Percentiles rank a stretch among this genome's conserved stretches.
phyloP scores from a whole-genome alignment of 1,284 basidiomycete species.

The Ganoderma resinaceum region DNA sequence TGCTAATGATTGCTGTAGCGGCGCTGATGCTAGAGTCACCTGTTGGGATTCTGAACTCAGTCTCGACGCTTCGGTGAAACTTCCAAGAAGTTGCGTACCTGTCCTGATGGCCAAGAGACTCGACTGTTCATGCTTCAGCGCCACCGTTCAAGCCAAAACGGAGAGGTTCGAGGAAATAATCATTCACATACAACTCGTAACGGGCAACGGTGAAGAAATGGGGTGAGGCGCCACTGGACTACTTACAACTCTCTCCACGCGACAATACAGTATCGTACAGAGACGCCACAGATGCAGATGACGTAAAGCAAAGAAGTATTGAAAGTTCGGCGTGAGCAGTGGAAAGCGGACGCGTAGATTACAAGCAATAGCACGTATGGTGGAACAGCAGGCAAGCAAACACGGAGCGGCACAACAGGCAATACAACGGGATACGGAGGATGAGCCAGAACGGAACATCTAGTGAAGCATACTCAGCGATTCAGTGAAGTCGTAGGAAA shows the following conservation, averaged over 20 bases:
- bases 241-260: background rate
- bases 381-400: constrained; percentile 10
- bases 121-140: background rate
- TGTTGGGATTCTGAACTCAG: constrained; percentile 1
- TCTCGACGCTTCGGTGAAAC: constrained; percentile 2
- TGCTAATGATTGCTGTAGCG: constrained; percentile 13
- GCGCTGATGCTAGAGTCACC: constrained; percentile 15
- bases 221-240: background rate
- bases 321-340: background rate
- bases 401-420: constrained; percentile 8
- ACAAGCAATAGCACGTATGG: constrained; percentile 14
- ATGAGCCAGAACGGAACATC: constrained; percentile 7
- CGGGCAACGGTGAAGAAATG: background rate
- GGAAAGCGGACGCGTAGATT: constrained; percentile 11
- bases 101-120: background rate
- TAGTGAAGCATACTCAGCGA: background rate
- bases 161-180: background rate
- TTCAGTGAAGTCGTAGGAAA: background rate
- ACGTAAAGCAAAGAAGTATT: background rate
- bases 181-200: background rate
- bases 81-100: constrained; percentile 7
- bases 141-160: background rate
- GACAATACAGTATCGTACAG: background rate
- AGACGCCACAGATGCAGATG: background rate
- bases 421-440: constrained; percentile 11